phyloP scores from a whole-genome alignment of 2,329 filamentous ascomycete genomes.

The Claviceps maximensis region DNA sequence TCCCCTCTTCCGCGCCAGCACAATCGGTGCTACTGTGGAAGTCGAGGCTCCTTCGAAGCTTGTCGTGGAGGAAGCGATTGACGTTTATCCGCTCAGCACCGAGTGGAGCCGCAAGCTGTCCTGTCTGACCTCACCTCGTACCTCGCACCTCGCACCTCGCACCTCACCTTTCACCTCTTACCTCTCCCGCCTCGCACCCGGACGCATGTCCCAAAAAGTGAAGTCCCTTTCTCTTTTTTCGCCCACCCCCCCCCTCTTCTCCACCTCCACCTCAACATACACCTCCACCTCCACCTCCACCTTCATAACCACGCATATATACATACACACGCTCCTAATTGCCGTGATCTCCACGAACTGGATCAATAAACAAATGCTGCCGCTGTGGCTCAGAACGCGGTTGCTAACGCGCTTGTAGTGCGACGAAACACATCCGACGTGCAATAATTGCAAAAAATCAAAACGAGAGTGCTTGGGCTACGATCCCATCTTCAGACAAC shows the following conservation, averaged over 20 bases:
- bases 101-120: conserved; percentile 2
- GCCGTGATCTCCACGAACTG: background rate
- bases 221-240: background rate
- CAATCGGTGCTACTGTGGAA: background rate
- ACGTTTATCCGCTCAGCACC: conserved; percentile 2
- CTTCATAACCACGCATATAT: background rate
- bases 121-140: background rate
- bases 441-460: conserved; percentile 80
- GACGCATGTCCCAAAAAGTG: background rate
- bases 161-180: background rate
- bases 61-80: background rate
- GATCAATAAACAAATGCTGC: conserved; percentile 1
- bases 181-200: background rate
- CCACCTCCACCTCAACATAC: background rate
- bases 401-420: conserved; percentile 46
- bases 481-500: conserved; percentile 73
- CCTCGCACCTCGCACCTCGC: too few species aligned
- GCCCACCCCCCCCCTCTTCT: background rate
- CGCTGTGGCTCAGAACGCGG: background rate
- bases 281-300: background rate
- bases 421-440: conserved; percentile 87
- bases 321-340: background rate
- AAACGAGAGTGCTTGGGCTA: conserved; percentile 79
- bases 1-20: background rate
- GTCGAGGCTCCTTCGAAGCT: background rate